Conservation (phyloP, 192 early-diverging fungal genomes). For the Coemansia nantahalensis region DNA sequence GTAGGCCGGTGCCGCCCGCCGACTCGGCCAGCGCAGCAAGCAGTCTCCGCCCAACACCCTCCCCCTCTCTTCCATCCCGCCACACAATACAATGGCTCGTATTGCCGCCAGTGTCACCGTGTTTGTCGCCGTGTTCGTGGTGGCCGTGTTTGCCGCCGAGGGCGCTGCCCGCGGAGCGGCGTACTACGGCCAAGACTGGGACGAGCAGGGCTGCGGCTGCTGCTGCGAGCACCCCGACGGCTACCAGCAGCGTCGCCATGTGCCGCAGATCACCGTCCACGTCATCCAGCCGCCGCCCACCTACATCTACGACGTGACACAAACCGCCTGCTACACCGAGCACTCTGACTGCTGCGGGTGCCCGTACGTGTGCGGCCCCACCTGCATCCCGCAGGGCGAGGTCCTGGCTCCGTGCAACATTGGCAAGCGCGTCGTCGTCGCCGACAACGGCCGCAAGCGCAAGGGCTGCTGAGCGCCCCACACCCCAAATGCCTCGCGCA, state of each 20-base stretch:
- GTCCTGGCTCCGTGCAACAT: constrained; percentile 38
- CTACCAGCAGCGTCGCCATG: constrained; percentile 22
- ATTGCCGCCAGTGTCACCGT: constrained; percentile 18
- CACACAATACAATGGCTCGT: constrained; percentile 25
- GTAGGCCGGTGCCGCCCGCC: no score
- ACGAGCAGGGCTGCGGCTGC: no score
- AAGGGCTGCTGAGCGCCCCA: no score
- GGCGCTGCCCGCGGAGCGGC: not conserved
- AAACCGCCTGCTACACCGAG: constrained; percentile 48
- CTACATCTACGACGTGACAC: constrained; percentile 47
- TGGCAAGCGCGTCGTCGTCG: constrained; percentile 25
- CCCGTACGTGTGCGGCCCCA: constrained; percentile 47
- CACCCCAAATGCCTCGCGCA: no score
- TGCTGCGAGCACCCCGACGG: constrained; percentile 13
- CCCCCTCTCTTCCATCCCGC: constrained; percentile 2
- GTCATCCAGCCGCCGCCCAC: constrained; percentile 50
- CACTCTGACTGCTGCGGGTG: constrained; percentile 48
- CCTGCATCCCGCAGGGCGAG: constrained; percentile 48
- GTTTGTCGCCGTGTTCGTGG: constrained; percentile 11
- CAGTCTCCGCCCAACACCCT: not conserved
- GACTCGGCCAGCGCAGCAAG: no score
- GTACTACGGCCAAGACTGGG: constrained; percentile 12
- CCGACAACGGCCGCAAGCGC: constrained; percentile 10
- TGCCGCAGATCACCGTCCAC: constrained; percentile 39
- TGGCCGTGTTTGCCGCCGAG: not conserved